Evolutionary conservation across 1,139 yeast species (phyloP).

Genomic region (Geotrichum phurueaensis): DNA sequence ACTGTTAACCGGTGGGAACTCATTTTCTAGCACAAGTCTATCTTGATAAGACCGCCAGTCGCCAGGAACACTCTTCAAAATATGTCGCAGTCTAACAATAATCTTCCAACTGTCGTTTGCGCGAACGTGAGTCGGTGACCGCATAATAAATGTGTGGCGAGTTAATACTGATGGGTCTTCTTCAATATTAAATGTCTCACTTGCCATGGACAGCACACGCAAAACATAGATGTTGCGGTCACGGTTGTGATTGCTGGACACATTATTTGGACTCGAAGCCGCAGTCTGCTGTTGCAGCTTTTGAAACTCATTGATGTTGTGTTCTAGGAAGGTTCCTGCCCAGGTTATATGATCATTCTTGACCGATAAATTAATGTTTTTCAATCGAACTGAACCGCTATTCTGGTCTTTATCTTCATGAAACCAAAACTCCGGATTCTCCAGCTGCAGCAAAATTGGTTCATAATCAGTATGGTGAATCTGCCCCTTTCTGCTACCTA

Average conservation of each 20-base stretch:
- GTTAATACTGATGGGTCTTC: constrained; percentile 89
- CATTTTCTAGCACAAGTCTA: constrained; percentile 26
- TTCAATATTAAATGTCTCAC: constrained; percentile 53
- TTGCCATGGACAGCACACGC: constrained; percentile 56
- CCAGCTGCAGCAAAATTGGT: constrained; percentile 29
- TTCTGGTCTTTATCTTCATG: constrained; percentile 23
- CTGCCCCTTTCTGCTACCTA: constrained; percentile 5
- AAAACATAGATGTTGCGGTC: constrained; percentile 30
- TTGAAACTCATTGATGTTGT: constrained; percentile 21
- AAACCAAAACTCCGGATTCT: constrained; percentile 30
- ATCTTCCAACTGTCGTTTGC: constrained; percentile 85
- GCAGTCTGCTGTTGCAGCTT: constrained; percentile 11
- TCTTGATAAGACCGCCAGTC: constrained; percentile 41
- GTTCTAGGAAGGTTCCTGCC: constrained; percentile 25
- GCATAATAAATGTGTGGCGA: constrained; percentile 74
- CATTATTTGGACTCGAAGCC: constrained; percentile 6
- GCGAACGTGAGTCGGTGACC: constrained; percentile 71
- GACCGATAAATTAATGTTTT: constrained; percentile 27
- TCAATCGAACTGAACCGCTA: constrained; percentile 28
- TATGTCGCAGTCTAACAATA: constrained; percentile 68
- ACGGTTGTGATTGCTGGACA: constrained; percentile 18
- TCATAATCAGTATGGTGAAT: constrained; percentile 16
- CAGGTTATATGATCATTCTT: constrained; percentile 26
- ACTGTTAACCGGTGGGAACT: constrained; percentile 39
- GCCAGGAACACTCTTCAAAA: constrained; percentile 54